Evolutionary conservation across 2,329 filamentous ascomycete species (phyloP).

Genomic region (Nectriaceae sp.): DNA sequence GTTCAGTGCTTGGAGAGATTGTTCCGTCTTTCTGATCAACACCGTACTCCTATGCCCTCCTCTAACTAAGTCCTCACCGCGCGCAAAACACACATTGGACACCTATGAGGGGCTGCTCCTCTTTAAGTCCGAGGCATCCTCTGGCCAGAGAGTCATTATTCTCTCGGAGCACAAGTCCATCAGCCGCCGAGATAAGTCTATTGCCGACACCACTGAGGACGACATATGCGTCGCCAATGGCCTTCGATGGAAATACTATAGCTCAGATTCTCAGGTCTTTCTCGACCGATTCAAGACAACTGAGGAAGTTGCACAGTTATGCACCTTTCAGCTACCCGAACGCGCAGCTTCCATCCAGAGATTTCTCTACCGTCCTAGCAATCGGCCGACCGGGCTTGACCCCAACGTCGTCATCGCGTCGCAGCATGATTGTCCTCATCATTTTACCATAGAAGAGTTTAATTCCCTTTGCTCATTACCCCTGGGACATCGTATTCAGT

Average conservation of each 20-base stretch:
- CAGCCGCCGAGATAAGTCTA: constrained; percentile 4
- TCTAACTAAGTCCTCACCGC: fast-evolving
- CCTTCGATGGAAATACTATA: constrained; percentile 21
- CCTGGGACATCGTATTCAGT: constrained; percentile 17
- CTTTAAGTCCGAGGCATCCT: neutral
- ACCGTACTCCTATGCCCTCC: constrained; percentile 36
- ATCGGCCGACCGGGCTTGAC: constrained; percentile 6
- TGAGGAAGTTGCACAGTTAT: constrained; percentile 2
- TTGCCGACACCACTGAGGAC: constrained; percentile 1
- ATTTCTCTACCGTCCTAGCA: constrained; percentile 15
- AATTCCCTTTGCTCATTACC: constrained; percentile 35
- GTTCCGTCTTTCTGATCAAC: constrained; percentile 42
- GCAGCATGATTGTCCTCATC: constrained; percentile 47
- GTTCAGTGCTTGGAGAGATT: constrained; percentile 52
- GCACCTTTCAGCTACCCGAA: constrained; percentile 17
- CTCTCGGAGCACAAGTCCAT: constrained; percentile 20
- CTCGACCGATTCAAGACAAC: neutral
- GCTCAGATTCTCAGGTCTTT: constrained; percentile 2
- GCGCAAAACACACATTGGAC: constrained; percentile 5
- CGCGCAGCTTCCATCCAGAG: constrained; percentile 8
- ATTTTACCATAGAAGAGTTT: constrained; percentile 56
- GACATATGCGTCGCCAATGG: constrained; percentile 28
- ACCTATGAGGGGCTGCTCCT: constrained; percentile 6
- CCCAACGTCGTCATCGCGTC: constrained; percentile 56
- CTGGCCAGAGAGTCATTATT: constrained; percentile 13